Evolutionary conservation across 148 eudicot species (phyloP).

Genomic region (Arbutus unedo): DNA sequence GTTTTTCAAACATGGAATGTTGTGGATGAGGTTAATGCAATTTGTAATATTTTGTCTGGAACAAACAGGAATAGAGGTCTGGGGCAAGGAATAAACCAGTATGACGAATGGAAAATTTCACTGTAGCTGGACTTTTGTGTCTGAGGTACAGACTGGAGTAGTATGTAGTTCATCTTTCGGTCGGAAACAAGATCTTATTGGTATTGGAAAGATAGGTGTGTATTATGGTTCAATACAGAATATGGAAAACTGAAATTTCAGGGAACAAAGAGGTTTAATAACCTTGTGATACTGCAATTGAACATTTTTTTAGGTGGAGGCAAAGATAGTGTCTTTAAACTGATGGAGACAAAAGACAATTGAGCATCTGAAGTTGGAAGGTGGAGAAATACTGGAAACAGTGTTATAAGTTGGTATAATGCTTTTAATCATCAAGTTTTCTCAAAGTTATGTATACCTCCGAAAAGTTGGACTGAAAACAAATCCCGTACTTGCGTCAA

Average conservation of each 20-base stretch:
- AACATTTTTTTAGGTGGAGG: background rate
- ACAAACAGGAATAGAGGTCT: background rate
- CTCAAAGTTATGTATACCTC: background rate
- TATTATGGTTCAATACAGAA: background rate
- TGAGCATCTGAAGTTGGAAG: background rate
- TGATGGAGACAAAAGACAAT: background rate
- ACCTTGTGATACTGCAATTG: conserved; percentile 7
- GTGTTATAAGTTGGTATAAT: background rate
- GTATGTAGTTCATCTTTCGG: background rate
- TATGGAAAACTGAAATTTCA: background rate
- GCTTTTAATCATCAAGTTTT: background rate
- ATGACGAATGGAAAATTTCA: background rate
- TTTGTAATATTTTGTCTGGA: background rate
- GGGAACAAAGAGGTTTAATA: background rate
- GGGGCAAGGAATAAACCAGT: background rate
- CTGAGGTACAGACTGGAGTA: background rate
- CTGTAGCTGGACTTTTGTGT: background rate
- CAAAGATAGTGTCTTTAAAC: background rate
- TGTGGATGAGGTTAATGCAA: background rate
- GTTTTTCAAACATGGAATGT: background rate
- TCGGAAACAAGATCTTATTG: background rate
- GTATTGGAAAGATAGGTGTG: background rate
- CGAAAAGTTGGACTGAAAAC: background rate
- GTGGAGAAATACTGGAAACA: background rate
- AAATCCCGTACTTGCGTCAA: background rate